Base-by-base conservation (phyloP, 768 basidiomycete species). In the Hydnum rufescens region DNA sequence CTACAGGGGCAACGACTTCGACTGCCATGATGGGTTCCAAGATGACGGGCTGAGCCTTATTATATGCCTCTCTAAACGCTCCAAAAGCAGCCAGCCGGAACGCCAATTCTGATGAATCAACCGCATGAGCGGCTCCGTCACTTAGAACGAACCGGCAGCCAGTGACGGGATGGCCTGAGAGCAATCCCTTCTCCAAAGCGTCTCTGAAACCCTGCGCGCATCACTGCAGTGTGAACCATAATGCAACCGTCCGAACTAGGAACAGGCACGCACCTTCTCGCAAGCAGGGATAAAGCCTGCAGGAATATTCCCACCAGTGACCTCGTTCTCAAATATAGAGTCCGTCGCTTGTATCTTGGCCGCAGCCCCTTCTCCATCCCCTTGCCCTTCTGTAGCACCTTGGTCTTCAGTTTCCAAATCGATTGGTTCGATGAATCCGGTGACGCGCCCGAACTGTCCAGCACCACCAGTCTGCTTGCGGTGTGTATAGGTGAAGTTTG, bases 1-100 rank as follows among this genome's bases (percentile, higher is more conserved):
- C 95, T 8, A 76, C 72, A 2, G 95, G 95, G 0, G 93, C 92
- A 34, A 96, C 81, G 26, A 97, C 87, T 61, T 99, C 93, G 32
- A 99, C 93, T 16, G 76, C 85, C 93, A 99, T 99, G 67, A 97
- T 82, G n/a, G 93, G 93, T 63, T 99, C 93, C 36, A 99, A 68
- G 53, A 99, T 81, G 51, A 87, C 79, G 0, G 87, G 79, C 50
- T 70, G 70, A 43, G 86, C 80, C 57, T 73, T 73, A 57, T 71
- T 70, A 71, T 83, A 97, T 3, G 80, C 78, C 60, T 97, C 93
- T 51, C 85, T 76, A 74, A 96, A 92, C 0, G 90, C 92, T 51
- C 88, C 83, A 36, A 93, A 80, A 3, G 86, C 79, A 4, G 87
- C 85, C 32, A 89, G 72, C 42, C 88, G 73, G 76, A 97, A 99